A percentile compares a stretch with the other conserved stretches of the same genome.
phyloP scores from a whole-genome alignment of 2,329 filamentous ascomycete species.

The Chrysosporium queenslandicum region DNA sequence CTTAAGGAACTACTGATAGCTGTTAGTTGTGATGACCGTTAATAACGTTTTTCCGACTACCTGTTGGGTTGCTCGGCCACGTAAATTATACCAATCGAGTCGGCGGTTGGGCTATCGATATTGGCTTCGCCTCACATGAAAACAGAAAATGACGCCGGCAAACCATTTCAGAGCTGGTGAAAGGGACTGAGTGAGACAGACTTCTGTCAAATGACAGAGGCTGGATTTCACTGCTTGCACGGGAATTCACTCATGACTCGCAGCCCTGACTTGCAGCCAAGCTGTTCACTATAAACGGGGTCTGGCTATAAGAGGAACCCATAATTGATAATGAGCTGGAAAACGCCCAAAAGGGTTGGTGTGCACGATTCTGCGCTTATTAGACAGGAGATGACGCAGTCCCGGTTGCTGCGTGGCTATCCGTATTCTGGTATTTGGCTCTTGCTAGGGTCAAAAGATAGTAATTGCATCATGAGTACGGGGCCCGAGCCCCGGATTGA shows the following conservation, averaged over 20 bases:
- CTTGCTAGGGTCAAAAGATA: not conserved
- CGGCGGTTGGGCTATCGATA: no score
- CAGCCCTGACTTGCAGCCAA: not conserved
- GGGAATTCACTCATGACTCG: not conserved
- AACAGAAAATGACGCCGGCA: no score
- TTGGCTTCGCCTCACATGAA: no score
- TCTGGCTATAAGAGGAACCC: not conserved
- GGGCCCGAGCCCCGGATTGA: not conserved
- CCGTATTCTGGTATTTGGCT: not conserved
- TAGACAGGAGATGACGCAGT: not conserved
- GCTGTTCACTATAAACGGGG: not conserved
- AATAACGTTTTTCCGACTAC: no score
- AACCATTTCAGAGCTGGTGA: no score
- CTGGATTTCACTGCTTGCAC: not conserved
- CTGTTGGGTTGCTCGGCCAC: no score
- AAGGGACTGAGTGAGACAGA: no score
- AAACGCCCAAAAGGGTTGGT: not conserved
- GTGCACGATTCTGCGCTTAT: not conserved
- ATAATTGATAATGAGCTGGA: not conserved
- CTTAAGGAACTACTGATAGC: no score
- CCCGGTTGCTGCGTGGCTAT: not conserved
- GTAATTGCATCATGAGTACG: not conserved
- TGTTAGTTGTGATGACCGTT: no score
- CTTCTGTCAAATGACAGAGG: no score
- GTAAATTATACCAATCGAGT: no score